A percentile compares a stretch with the other conserved stretches of the same genome.
Conservation (phyloP, 306 rosid genomes). For the Sicyos edulis region DNA sequence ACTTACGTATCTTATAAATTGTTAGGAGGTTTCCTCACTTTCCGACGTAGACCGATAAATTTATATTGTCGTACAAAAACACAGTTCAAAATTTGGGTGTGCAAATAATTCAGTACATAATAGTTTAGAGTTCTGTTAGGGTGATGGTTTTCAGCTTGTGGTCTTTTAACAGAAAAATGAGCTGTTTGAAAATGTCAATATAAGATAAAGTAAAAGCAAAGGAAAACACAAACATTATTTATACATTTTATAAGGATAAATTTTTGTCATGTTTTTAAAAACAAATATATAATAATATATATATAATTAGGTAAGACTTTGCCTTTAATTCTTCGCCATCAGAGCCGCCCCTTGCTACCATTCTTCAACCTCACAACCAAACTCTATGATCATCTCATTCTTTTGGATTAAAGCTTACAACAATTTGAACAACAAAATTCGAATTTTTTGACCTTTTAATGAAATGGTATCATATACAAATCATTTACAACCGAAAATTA, state of each 20-base stretch:
- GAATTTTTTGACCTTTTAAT: no score
- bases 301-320: constrained; percentile 20
- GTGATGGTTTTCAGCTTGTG: background rate
- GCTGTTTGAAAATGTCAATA: background rate
- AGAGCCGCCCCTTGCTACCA: background rate
- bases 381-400: background rate
- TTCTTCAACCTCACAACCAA: background rate
- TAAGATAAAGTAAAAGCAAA: constrained; percentile 4
- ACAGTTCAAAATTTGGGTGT: no score
- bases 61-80: no score
- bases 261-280: background rate
- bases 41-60: no score
- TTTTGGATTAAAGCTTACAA: no score
- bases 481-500: no score
- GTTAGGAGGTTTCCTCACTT: no score
- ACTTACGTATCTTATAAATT: no score
- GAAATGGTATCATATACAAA: no score
- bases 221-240: background rate
- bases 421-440: no score
- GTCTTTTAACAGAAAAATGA: background rate
- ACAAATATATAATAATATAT: background rate
- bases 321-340: constrained; percentile 7
- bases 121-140: background rate
- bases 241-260: background rate
- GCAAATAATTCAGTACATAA: no score